phyloP scores from a whole-genome alignment of 75 land plant species.

The Sequoiadendron giganteum region DNA sequence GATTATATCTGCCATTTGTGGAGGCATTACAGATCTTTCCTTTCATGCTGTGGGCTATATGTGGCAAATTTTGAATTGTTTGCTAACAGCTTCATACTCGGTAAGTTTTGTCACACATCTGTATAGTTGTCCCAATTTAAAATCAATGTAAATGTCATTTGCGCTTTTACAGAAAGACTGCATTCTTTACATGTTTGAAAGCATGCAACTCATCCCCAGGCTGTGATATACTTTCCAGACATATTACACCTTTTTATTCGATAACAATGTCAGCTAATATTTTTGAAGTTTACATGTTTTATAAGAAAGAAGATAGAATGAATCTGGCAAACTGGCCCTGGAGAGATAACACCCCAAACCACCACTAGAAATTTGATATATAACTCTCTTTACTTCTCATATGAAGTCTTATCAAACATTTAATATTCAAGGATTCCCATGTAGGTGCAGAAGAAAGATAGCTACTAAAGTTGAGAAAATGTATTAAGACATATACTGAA shows the following conservation, averaged over 20 bases:
- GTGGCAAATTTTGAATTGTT: constrained; percentile 83
- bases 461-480: background rate
- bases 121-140: background rate
- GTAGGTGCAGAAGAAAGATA: background rate
- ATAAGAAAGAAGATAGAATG: background rate
- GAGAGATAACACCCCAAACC: background rate
- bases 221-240: background rate
- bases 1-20: constrained; percentile 84
- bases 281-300: background rate
- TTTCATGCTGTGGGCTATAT: constrained; percentile 77
- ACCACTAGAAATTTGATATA: background rate
- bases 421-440: background rate
- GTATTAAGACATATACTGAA: background rate
- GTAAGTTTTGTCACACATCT: constrained; percentile 23
- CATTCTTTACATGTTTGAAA: background rate
- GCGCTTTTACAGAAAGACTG: background rate
- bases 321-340: background rate
- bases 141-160: background rate
- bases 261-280: background rate
- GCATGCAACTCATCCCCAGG: background rate
- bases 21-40: constrained; percentile 92
- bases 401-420: background rate
- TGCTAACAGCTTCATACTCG: constrained; percentile 89
- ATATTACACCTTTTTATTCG: background rate
- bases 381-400: background rate